phyloP scores from a whole-genome alignment of 257 asterid species.

The Rubia yunnanensis region DNA sequence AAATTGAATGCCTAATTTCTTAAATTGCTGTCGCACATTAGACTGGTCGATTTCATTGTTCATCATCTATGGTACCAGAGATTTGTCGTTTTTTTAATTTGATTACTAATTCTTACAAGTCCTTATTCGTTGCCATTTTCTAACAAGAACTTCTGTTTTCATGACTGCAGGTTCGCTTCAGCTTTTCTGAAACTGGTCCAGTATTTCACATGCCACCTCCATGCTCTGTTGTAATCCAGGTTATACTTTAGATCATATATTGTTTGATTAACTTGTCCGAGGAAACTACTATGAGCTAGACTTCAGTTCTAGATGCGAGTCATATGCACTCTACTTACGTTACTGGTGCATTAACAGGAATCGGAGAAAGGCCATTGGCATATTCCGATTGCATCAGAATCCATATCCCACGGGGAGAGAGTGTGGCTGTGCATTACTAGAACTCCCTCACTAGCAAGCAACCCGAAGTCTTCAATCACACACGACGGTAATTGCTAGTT shows the following conservation, averaged over 20 bases:
- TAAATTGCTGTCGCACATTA: not conserved
- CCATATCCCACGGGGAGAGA: slow-evolving; percentile 49
- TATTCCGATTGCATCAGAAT: slow-evolving; percentile 56
- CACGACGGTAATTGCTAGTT: slow-evolving; percentile 26
- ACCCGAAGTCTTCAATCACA: slow-evolving; percentile 24
- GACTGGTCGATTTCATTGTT: not conserved
- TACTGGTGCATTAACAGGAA: slow-evolving; percentile 37
- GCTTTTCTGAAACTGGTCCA: slow-evolving; percentile 63
- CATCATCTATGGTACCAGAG: not conserved
- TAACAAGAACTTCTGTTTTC: slow-evolving; percentile 13
- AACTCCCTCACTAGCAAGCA: slow-evolving; percentile 22
- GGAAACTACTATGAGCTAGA: not conserved
- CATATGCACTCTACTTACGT: not conserved
- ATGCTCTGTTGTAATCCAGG: slow-evolving; percentile 85
- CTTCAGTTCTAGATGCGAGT: not conserved
- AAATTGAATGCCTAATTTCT: not conserved
- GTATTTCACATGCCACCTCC: slow-evolving; percentile 83
- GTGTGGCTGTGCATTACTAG: slow-evolving; percentile 71
- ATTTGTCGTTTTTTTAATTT: not conserved
- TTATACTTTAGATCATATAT: slow-evolving; percentile 15
- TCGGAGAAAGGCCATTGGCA: slow-evolving; percentile 89
- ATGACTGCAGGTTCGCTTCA: slow-evolving; percentile 56
- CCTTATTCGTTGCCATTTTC: slow-evolving; percentile 10
- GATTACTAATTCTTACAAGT: slow-evolving; percentile 2
- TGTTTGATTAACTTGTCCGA: not conserved